These are phyloP conservation scores for Teunomyces lycoperdinae DNA, from an alignment of 805 yeast genomes.

Conservation along the genomic window DNA sequence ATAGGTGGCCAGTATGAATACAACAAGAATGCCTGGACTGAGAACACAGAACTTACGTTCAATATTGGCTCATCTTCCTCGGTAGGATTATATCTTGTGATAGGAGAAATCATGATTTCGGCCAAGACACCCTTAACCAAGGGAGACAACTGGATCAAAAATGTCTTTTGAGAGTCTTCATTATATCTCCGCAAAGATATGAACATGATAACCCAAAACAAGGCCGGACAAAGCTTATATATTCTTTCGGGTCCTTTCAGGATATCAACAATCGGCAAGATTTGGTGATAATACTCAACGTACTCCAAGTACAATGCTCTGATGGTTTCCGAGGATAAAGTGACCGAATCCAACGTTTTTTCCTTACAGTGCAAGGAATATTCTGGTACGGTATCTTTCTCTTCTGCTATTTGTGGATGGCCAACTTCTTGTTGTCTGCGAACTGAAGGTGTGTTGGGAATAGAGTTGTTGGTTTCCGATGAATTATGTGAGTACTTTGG, in stretches of 20 bases:
- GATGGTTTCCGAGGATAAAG: slow-evolving; percentile 60
- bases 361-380: slow-evolving; percentile 54
- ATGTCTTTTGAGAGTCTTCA: slow-evolving; percentile 27
- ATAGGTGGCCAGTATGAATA: slow-evolving; percentile 96
- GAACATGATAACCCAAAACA: slow-evolving; percentile 92
- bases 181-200: slow-evolving; percentile 62
- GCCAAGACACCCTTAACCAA: slow-evolving; percentile 74
- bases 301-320: slow-evolving; percentile 64
- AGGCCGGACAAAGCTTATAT: slow-evolving; percentile 76
- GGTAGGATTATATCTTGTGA: slow-evolving; percentile 76
- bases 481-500: slow-evolving; percentile 12
- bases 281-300: slow-evolving; percentile 75
- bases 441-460: slow-evolving; percentile 31
- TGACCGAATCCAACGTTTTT: slow-evolving; percentile 68
- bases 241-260: slow-evolving; percentile 77
- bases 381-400: slow-evolving; percentile 19
- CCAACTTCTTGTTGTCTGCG: slow-evolving; percentile 5
- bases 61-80: slow-evolving; percentile 78
- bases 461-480: slow-evolving; percentile 21
- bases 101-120: slow-evolving; percentile 87
- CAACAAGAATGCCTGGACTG: slow-evolving; percentile 87
- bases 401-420: not conserved
- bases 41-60: slow-evolving; percentile 87
- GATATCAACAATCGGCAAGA: slow-evolving; percentile 85
- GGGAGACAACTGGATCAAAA: slow-evolving; percentile 64